These are phyloP conservation scores for Sideroxylon spinosum DNA, from an alignment of 179 eudicot species.

Conservation along the genomic window DNA sequence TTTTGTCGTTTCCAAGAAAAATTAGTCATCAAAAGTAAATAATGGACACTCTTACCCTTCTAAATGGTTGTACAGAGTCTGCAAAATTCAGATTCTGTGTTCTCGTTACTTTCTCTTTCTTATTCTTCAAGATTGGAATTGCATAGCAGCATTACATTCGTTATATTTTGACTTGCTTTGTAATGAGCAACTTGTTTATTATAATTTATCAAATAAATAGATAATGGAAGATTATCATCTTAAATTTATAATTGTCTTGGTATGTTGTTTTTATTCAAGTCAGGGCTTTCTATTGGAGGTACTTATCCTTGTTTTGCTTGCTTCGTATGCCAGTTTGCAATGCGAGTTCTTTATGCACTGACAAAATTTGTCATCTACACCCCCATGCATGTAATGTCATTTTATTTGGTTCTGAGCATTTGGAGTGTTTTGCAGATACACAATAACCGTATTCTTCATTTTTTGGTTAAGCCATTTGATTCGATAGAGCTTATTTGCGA, in stretches of 20 bases:
- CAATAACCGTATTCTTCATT: constrained; percentile 41
- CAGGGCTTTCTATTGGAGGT: not conserved
- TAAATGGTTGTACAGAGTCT: too few species aligned
- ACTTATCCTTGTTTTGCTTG: not conserved
- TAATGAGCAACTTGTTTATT: too few species aligned
- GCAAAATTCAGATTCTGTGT: too few species aligned
- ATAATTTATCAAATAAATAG: too few species aligned
- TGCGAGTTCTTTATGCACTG: not conserved
- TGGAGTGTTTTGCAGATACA: constrained; percentile 48
- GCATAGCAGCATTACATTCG: too few species aligned
- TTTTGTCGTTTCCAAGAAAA: not conserved
- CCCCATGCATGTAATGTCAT: not conserved
- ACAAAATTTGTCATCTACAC: not conserved
- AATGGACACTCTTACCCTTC: too few species aligned
- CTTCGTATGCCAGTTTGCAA: not conserved
- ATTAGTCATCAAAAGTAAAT: not conserved
- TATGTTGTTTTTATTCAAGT: not conserved
- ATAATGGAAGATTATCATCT: not conserved
- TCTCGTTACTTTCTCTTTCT: too few species aligned
- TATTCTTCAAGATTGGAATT: too few species aligned
- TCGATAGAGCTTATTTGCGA: constrained; percentile 65
- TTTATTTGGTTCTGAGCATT: constrained; percentile 9
- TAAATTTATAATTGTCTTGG: not conserved
- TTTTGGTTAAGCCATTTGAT: constrained; percentile 50
- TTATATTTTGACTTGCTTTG: too few species aligned